Percentiles rank a stretch among this genome's conserved stretches.
These are phyloP conservation scores for Syzygium aromaticum DNA, from an alignment of 345 rosid genomes.

Conservation along the genomic window DNA sequence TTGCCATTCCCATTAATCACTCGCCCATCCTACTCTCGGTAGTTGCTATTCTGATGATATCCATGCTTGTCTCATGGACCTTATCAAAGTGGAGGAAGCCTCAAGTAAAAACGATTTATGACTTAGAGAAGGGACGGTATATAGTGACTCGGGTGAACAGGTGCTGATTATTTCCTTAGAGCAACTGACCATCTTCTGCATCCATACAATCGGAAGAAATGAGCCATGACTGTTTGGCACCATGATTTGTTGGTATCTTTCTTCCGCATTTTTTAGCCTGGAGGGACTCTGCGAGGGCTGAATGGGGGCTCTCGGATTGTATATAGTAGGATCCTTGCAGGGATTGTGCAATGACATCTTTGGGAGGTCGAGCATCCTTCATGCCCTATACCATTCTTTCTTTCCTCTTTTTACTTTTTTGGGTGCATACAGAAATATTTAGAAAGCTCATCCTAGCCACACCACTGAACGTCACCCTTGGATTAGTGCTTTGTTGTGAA, in stretches of 20 bases:
- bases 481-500: neutral
- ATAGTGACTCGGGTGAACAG: constrained; percentile 56
- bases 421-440: neutral
- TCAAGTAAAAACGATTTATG: constrained; percentile 68
- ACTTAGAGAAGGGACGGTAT: constrained; percentile 91
- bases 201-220: neutral
- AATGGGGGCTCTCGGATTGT: neutral
- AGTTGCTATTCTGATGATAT: constrained; percentile 30
- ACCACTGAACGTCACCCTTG: neutral
- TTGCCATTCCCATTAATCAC: constrained; percentile 28
- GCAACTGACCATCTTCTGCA: neutral
- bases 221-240: neutral
- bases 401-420: neutral
- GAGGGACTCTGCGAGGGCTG: neutral
- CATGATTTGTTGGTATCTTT: neutral
- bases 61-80: constrained; percentile 43
- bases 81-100: constrained; percentile 76
- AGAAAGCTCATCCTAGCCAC: neutral
- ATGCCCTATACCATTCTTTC: neutral
- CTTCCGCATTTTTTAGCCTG: neutral
- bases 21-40: constrained; percentile 37
- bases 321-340: neutral
- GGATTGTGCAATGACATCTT: neutral
- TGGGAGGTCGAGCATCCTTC: neutral
- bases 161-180: constrained; percentile 10